These are phyloP conservation scores for Drosera spatulata DNA, from an alignment of 179 eudicot species.

Conservation along the genomic window DNA sequence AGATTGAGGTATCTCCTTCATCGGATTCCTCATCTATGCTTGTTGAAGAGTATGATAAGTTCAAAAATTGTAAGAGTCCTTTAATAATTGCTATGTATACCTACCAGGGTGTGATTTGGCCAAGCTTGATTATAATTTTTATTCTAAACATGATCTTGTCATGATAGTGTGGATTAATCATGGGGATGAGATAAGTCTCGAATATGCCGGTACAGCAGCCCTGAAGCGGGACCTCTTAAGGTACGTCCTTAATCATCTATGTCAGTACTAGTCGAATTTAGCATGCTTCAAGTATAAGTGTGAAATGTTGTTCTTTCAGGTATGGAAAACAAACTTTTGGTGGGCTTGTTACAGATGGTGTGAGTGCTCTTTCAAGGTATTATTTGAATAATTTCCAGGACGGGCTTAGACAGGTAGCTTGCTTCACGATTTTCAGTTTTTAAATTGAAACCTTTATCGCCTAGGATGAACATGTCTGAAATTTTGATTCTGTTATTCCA, in stretches of 20 bases:
- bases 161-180: constrained; percentile 86
- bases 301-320: constrained; percentile 28
- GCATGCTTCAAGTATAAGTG: background rate
- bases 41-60: constrained; percentile 57
- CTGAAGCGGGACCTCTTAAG: constrained; percentile 90
- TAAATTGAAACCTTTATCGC: background rate
- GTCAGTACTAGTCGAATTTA: background rate
- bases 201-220: constrained; percentile 88
- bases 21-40: constrained; percentile 50
- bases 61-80: constrained; percentile 50
- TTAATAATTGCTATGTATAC: constrained; percentile 1
- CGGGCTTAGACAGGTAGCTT: constrained; percentile 78
- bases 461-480: background rate
- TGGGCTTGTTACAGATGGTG: constrained; percentile 74
- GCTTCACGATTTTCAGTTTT: background rate
- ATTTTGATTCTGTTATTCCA: constrained; percentile 17
- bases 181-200: constrained; percentile 93
- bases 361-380: constrained; percentile 90
- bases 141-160: constrained; percentile 9
- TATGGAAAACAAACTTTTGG: constrained; percentile 80
- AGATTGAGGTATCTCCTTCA: constrained; percentile 49
- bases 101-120: constrained; percentile 1
- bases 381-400: constrained; percentile 90
- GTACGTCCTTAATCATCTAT: constrained; percentile 17
- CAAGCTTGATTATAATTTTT: constrained; percentile 1